Conservation (phyloP, 2,329 filamentous ascomycete genomes). For the Rutstroemia sp. region DNA sequence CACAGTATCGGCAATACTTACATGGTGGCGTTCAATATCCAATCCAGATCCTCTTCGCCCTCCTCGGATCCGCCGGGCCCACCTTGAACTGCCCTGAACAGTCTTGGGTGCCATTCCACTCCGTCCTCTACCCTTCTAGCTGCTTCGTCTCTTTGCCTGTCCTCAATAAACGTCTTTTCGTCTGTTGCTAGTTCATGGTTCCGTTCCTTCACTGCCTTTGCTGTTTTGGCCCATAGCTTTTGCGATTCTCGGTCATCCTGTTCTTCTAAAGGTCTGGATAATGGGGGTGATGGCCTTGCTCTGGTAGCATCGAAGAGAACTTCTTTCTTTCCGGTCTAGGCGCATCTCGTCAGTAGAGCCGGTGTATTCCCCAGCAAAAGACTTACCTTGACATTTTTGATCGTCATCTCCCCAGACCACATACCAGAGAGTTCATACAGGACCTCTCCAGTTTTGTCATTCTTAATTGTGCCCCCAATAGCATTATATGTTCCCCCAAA, state of each 20-base stretch:
- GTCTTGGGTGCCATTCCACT: constrained; percentile 77
- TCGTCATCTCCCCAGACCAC: constrained; percentile 92
- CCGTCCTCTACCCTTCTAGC: constrained; percentile 70
- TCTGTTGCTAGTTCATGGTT: constrained; percentile 88
- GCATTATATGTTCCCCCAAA: constrained; percentile 95
- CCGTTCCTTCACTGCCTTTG: constrained; percentile 70
- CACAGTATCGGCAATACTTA: constrained; percentile 36
- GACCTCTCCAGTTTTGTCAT: constrained; percentile 75
- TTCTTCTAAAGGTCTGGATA: constrained; percentile 70
- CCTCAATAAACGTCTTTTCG: constrained; percentile 94
- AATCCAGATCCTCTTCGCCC: constrained; percentile 85
- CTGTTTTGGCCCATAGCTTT: constrained; percentile 75
- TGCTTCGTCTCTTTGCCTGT: constrained; percentile 83
- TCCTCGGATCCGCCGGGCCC: constrained; percentile 66
- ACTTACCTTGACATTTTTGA: constrained; percentile 71
- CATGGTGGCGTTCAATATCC: constrained; percentile 87
- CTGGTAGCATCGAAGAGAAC: constrained; percentile 81
- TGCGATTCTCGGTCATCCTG: constrained; percentile 90
- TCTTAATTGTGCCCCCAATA: constrained; percentile 85
- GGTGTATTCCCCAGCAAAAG: not conserved
- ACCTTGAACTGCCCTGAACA: constrained; percentile 71
- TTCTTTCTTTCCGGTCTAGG: constrained; percentile 78
- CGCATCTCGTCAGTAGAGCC: constrained; percentile 6
- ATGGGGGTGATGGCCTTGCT: constrained; percentile 68
- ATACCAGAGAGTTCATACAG: constrained; percentile 88